phyloP scores from a whole-genome alignment of 306 rosid genomes.

The Prunus campanulata region DNA sequence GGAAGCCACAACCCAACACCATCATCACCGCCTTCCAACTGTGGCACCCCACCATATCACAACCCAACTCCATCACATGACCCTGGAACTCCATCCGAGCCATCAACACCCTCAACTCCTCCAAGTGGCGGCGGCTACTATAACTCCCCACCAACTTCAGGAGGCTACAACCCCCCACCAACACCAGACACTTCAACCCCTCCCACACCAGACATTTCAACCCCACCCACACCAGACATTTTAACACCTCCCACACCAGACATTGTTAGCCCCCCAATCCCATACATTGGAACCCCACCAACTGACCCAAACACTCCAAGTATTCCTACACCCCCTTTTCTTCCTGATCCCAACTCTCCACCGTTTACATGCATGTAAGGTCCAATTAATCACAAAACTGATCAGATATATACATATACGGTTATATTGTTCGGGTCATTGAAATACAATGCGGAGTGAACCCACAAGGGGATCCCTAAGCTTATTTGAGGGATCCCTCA shows the following conservation, averaged over 20 bases:
- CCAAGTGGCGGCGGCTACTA: constrained; percentile 50
- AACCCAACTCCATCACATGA: constrained; percentile 29
- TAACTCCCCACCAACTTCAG: constrained; percentile 42
- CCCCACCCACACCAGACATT: constrained; percentile 4
- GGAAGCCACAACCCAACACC: constrained; percentile 53
- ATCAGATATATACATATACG: too few relatives aligned
- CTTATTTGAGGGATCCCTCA: too few relatives aligned
- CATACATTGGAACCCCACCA: constrained; percentile 54
- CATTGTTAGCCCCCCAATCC: constrained; percentile 25
- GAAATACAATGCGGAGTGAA: too few relatives aligned
- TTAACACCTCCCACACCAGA: constrained; percentile 4
- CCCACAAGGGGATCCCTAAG: too few relatives aligned
- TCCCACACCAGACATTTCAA: background rate
- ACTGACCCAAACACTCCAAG: constrained; percentile 48
- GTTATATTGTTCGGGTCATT: too few relatives aligned
- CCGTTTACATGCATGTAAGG: constrained; percentile 89
- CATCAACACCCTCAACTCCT: constrained; percentile 50
- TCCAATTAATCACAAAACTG: background rate
- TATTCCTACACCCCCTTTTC: constrained; percentile 59
- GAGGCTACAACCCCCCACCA: background rate
- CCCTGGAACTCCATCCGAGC: constrained; percentile 33
- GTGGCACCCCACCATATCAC: constrained; percentile 45
- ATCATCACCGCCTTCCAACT: constrained; percentile 50
- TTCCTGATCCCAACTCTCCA: constrained; percentile 70
- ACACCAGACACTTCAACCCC: background rate